Percentiles rank a stretch among this genome's conserved stretches.
phyloP scores from a whole-genome alignment of 768 basidiomycete genomes.

The Rhizopogon rudus region DNA sequence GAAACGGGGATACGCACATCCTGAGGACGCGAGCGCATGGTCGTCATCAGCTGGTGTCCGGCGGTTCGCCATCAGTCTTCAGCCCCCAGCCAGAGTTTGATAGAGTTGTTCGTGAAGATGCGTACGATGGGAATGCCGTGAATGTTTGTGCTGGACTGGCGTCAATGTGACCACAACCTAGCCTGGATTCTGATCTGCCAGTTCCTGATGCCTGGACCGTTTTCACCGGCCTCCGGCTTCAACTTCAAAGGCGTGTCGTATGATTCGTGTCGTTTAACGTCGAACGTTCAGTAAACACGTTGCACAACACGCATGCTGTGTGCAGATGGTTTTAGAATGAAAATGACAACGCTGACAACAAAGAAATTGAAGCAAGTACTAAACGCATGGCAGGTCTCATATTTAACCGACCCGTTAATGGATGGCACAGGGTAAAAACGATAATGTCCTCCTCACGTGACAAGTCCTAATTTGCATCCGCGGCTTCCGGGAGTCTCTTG shows the following conservation, averaged over 20 bases:
- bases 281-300: not conserved
- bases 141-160: conserved; percentile 1
- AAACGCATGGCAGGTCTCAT: not conserved
- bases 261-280: not conserved
- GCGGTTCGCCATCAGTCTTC: conserved; percentile 14
- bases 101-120: no score
- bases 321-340: not conserved
- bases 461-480: not conserved
- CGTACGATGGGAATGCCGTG: not conserved
- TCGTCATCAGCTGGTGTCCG: conserved; percentile 15
- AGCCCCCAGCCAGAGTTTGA: no score
- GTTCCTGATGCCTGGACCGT: conserved; percentile 44
- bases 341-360: not conserved
- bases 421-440: no score
- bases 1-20: conserved; percentile 21
- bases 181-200: not conserved
- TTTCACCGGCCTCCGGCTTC: no score
- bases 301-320: not conserved
- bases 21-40: conserved; percentile 9
- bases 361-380: not conserved
- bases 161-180: not conserved
- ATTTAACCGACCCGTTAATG: not conserved
- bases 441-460: no score
- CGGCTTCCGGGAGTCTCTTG: not conserved
- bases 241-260: no score